A percentile compares a stretch with the other conserved stretches of the same genome.
Conservation (phyloP, 257 asterid genomes). For the Solanum pinnatisectum region DNA sequence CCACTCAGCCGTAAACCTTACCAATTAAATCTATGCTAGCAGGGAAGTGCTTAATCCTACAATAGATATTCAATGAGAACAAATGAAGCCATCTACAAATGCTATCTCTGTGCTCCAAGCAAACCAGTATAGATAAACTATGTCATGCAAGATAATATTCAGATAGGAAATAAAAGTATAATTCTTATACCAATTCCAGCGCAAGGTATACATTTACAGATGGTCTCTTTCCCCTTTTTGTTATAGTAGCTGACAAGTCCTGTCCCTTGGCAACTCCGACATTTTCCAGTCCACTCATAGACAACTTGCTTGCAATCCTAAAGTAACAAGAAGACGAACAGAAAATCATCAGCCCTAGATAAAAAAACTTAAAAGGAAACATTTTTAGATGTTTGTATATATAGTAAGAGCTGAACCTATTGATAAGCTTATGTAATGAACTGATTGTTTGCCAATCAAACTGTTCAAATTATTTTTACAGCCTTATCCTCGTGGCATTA, state of each 20-base stretch:
- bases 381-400: neutral
- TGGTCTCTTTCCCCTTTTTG: conserved; percentile 76
- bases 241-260: conserved; percentile 77
- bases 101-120: neutral
- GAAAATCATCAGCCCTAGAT: neutral
- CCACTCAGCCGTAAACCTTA: neutral
- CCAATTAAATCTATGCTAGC: neutral
- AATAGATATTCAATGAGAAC: neutral
- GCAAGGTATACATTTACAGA: conserved; percentile 96
- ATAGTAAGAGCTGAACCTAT: neutral
- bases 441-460: neutral
- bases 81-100: neutral
- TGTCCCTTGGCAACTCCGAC: conserved; percentile 92
- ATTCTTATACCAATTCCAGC: conserved; percentile 55
- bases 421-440: neutral
- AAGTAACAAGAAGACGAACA: neutral
- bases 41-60: neutral
- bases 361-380: neutral
- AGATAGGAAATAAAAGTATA: neutral
- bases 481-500: neutral
- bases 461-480: neutral
- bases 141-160: neutral
- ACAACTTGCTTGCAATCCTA: conserved; percentile 86
- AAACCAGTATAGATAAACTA: neutral
- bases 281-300: conserved; percentile 95